Base-by-base conservation (phyloP, 345 rosid genomes). In the Firmiana major region DNA sequence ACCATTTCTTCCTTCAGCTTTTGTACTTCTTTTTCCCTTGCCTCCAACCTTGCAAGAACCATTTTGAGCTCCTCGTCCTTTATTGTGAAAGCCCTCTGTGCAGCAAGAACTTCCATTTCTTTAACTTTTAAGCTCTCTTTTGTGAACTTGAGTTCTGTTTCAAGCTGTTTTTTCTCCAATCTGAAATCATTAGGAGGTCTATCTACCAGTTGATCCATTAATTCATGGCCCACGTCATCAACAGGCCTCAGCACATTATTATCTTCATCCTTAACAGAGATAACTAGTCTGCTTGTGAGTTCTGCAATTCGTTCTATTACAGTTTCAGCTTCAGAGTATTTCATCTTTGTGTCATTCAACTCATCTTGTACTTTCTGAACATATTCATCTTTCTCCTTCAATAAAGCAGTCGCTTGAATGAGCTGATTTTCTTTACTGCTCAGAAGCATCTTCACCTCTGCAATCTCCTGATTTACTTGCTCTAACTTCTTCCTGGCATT, bases 301-400 rank as follows among this genome's bases (percentile, higher is more conserved):
- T 89, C 96, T 57, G 82, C 91, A 22, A 93, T 91, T 63, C 77
- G 79, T 77, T 84, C 85, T 51, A 95, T 88, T 51, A 88, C 88
- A 72, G 86, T 85, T 85, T 88, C 93, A 40, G 94, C 95, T 83
- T 95, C 98, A 17, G 89, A 78, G 59, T 76, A 75, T 76, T 88
- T 83, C 76, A 86, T 73, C 81, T 84, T 88, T 36, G 90, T 78
- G 26, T 81, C 83, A 63, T 82, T 85, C 75, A 94, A 79, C 80
- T 91, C 94, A 42, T 73, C 86, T 75, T 91, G 86, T 68, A 91
- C 79, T 64, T 75, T 74, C 80, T 80, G 80, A 75, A 85, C 89
- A 78, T 80, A 85, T 65, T 85, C 88, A 21, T 91, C 98, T 88
- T 93, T 91, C 81, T 91, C 97, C 80, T 87, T 86, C 46, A 94